Conservation (phyloP, 441 rosid genomes). For the Aquilaria agallochum region DNA sequence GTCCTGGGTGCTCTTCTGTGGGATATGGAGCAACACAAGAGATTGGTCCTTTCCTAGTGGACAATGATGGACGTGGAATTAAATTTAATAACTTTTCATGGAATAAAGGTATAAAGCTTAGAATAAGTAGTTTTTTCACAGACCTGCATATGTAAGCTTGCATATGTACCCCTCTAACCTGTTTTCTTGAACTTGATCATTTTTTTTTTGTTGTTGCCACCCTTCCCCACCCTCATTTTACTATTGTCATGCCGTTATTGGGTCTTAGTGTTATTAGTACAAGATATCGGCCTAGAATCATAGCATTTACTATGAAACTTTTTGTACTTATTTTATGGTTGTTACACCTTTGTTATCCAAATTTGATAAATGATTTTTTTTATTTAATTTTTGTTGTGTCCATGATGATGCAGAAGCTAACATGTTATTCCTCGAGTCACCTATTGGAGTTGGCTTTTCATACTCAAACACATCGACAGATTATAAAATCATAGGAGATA, state of each 20-base stretch:
- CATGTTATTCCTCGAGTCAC: conserved; percentile 85
- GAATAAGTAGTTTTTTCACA: not conserved
- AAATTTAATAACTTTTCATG: conserved; percentile 60
- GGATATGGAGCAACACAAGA: conserved; percentile 96
- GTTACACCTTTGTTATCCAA: too few relatives aligned
- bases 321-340: too few relatives aligned
- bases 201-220: not conserved
- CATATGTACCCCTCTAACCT: conserved; percentile 3
- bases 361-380: too few relatives aligned
- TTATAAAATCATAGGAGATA: conserved; percentile 65
- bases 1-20: conserved; percentile 95
- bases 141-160: conserved; percentile 1
- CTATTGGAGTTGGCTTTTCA: conserved; percentile 90
- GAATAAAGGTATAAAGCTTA: conserved; percentile 52
- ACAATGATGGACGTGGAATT: conserved; percentile 45
- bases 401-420: conserved; percentile 67
- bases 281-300: too few relatives aligned
- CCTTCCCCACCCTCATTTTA: too few relatives aligned
- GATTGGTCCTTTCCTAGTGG: conserved; percentile 88
- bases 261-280: too few relatives aligned
- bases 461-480: conserved; percentile 75
- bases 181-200: not conserved
- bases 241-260: too few relatives aligned
- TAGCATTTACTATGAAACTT: too few relatives aligned
- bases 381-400: conserved; percentile 5